phyloP scores from a whole-genome alignment of 257 asterid species.

The Linaria vulgaris region DNA sequence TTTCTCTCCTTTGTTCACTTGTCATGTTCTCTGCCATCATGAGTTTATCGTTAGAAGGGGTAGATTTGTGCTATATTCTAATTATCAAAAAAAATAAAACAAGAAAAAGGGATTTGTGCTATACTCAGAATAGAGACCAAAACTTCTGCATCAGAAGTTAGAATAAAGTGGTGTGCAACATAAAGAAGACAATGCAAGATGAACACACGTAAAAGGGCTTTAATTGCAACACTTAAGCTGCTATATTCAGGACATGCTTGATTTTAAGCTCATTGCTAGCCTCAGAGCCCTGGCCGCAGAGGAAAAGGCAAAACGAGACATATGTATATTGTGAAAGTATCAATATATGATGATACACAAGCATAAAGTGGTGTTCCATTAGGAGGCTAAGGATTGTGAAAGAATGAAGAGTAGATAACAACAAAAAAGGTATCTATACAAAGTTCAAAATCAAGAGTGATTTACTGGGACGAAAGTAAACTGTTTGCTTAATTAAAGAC shows the following conservation, averaged over 20 bases:
- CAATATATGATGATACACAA: no score
- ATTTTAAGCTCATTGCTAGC: no score
- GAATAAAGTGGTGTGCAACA: slow-evolving; percentile 14
- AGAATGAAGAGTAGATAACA: no score
- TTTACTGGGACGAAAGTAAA: slow-evolving; percentile 3
- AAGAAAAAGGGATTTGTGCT: slow-evolving; percentile 18
- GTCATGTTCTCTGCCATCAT: slow-evolving; percentile 86
- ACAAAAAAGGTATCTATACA: background rate
- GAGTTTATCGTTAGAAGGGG: slow-evolving; percentile 29
- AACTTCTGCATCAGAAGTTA: slow-evolving; percentile 13
- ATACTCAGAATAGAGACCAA: slow-evolving; percentile 12
- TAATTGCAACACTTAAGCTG: background rate
- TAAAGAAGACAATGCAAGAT: slow-evolving; percentile 5
- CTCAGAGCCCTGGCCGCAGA: no score
- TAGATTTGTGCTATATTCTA: slow-evolving; percentile 20
- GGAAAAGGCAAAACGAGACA: no score
- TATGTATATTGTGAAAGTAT: no score
- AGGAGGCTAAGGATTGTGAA: no score
- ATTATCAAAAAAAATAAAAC: no score
- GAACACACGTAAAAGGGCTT: slow-evolving; percentile 1
- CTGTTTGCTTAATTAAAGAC: slow-evolving; percentile 4
- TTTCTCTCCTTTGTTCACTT: slow-evolving; percentile 91
- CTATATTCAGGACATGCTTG: background rate
- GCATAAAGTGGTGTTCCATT: no score
- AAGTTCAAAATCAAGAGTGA: slow-evolving; percentile 5